Conservation (phyloP, 495 filamentous ascomycete species). For the Thermochaetoides thermophila region DNA sequence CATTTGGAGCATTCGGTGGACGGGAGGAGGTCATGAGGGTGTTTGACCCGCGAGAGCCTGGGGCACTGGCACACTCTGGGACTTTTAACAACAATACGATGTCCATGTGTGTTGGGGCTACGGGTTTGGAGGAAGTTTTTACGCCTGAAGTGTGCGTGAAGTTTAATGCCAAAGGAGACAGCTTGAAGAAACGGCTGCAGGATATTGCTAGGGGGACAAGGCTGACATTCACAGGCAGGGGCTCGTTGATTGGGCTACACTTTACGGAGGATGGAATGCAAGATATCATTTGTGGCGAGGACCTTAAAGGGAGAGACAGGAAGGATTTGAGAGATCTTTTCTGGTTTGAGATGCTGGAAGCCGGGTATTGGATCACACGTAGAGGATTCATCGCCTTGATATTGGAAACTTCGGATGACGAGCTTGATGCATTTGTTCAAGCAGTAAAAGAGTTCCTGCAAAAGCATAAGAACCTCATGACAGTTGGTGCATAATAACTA, state of each 20-base stretch:
- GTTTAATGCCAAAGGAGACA: constrained; percentile 27
- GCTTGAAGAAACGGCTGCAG: constrained; percentile 18
- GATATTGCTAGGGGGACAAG: constrained; percentile 20
- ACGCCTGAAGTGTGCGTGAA: constrained; percentile 22
- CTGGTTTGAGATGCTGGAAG: constrained; percentile 35
- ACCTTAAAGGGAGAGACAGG: constrained; percentile 14
- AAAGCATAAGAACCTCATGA: constrained; percentile 11
- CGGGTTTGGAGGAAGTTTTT: constrained; percentile 28
- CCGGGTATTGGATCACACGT: constrained; percentile 32
- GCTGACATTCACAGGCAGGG: constrained; percentile 26
- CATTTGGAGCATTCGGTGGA: constrained; percentile 50
- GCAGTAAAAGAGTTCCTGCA: constrained; percentile 15
- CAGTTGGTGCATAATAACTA: not conserved
- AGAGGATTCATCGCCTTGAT: constrained; percentile 30
- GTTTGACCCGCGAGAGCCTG: constrained; percentile 33
- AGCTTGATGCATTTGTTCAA: constrained; percentile 28
- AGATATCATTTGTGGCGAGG: constrained; percentile 12
- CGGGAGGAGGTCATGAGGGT: constrained; percentile 36
- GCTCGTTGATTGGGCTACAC: constrained; percentile 31
- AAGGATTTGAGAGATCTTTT: constrained; percentile 28
- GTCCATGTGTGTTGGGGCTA: constrained; percentile 39
- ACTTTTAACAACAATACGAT: constrained; percentile 58
- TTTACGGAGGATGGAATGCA: constrained; percentile 14
- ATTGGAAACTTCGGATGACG: constrained; percentile 23
- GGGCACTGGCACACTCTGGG: constrained; percentile 37